Conservation (phyloP, 495 filamentous ascomycete species). For the Corynascus novoguineensis region DNA sequence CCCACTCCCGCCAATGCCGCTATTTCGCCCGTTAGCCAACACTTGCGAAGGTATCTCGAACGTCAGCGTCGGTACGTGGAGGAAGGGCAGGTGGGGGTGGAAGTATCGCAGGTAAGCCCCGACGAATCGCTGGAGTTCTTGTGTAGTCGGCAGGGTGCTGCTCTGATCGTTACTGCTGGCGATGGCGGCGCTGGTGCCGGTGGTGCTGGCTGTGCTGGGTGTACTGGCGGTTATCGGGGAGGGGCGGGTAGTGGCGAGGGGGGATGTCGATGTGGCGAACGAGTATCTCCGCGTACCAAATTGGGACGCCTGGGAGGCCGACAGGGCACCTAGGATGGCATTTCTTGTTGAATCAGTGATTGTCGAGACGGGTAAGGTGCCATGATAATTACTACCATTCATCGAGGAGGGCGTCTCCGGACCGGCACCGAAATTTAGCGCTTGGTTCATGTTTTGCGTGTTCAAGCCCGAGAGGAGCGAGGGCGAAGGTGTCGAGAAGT, state of each 20-base stretch:
- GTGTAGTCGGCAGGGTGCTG: conserved; percentile 69
- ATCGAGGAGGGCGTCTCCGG: conserved; percentile 67
- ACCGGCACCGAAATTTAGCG: conserved; percentile 55
- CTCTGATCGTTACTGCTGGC: conserved; percentile 46
- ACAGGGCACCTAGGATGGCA: conserved; percentile 73
- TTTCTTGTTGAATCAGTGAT: conserved; percentile 93
- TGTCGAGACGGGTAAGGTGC: conserved; percentile 53
- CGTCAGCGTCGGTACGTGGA: conserved; percentile 86
- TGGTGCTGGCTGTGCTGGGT: conserved; percentile 39
- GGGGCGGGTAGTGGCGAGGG: conserved; percentile 50
- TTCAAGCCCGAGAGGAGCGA: conserved; percentile 55
- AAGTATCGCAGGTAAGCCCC: conserved; percentile 89
- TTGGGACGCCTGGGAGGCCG: conserved; percentile 59
- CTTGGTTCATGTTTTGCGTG: conserved; percentile 51
- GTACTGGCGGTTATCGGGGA: conserved; percentile 64
- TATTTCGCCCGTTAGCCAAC: conserved; percentile 55
- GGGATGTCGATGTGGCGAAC: conserved; percentile 60
- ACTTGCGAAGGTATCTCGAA: conserved; percentile 75
- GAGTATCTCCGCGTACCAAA: conserved; percentile 76
- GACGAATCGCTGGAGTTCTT: conserved; percentile 88
- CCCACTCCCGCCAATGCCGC: conserved; percentile 73
- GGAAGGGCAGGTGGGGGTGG: conserved; percentile 89
- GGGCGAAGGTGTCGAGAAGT: conserved; percentile 58
- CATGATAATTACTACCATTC: conserved; percentile 55
- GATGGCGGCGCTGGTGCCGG: conserved; percentile 62